These are phyloP conservation scores for Trametes meyenii DNA, from an alignment of 768 basidiomycete species.

Conservation along the genomic window DNA sequence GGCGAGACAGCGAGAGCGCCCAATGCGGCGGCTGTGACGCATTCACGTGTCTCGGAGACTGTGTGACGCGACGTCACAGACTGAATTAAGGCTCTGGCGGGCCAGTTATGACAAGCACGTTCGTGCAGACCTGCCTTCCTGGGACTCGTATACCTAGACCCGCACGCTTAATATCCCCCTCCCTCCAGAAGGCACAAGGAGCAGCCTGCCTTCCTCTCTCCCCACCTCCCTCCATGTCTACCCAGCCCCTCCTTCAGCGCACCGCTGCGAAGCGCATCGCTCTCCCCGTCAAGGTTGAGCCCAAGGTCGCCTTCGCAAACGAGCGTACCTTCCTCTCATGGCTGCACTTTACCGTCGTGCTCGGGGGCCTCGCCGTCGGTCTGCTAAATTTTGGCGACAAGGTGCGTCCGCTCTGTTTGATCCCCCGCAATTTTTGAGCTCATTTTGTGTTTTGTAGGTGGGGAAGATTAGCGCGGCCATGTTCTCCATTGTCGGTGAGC, in stretches of 20 bases:
- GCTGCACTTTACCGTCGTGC: conserved; percentile 97
- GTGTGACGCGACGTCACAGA: not conserved
- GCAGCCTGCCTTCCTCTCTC: conserved; percentile 8
- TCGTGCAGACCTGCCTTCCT: conserved; percentile 32
- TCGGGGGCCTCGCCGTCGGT: conserved; percentile 95
- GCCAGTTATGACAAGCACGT: conserved; percentile 34
- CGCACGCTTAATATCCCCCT: conserved; percentile 19
- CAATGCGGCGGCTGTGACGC: conserved; percentile 4
- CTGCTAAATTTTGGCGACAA: conserved; percentile 98
- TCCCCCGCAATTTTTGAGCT: not conserved
- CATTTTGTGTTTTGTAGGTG: conserved; percentile 50
- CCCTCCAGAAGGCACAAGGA: not conserved
- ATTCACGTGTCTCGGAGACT: conserved; percentile 5
- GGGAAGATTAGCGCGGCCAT: conserved; percentile 95
- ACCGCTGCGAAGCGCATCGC: conserved; percentile 94
- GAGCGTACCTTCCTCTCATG: conserved; percentile 97
- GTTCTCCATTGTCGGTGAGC: conserved; percentile 92
- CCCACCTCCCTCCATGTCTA: conserved; percentile 71
- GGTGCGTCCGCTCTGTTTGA: conserved; percentile 42
- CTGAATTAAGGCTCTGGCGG: conserved; percentile 1
- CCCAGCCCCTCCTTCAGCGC: conserved; percentile 95
- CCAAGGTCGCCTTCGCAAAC: conserved; percentile 94
- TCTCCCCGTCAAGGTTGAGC: conserved; percentile 91
- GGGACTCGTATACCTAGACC: conserved; percentile 31
- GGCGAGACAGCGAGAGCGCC: not conserved